Evolutionary conservation across 2,329 filamentous ascomycete genomes (phyloP).

Genomic region (Colletotrichum nymphaeae): DNA sequence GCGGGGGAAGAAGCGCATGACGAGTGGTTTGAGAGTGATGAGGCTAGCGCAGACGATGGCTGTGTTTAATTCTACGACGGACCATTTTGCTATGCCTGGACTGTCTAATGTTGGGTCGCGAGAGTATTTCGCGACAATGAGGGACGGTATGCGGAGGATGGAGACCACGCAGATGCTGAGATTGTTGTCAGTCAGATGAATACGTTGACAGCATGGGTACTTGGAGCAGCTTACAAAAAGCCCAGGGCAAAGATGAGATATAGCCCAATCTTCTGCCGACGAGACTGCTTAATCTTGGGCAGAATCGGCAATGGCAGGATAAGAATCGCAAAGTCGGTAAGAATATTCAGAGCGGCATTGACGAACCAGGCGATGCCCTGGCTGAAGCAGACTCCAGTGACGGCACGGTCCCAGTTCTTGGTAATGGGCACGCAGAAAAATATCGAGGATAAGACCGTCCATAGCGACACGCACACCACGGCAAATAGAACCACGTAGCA

Average conservation of each 20-base stretch:
- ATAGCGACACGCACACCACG: conserved; percentile 35
- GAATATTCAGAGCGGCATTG: conserved; percentile 39
- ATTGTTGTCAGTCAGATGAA: not conserved
- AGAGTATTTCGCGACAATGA: conserved; percentile 27
- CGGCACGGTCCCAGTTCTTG: conserved; percentile 35
- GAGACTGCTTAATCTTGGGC: conserved; percentile 36
- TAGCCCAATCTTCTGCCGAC: conserved; percentile 39
- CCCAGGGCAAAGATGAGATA: conserved; percentile 42
- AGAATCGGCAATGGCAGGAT: conserved; percentile 42
- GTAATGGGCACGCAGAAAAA: conserved; percentile 40
- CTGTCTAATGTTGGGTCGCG: conserved; percentile 39
- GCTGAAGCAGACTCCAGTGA: conserved; percentile 1
- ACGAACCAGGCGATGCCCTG: conserved; percentile 26
- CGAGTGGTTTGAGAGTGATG: conserved; percentile 41
- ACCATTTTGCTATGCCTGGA: conserved; percentile 40
- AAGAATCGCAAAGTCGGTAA: conserved; percentile 41
- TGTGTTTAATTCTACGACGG: conserved; percentile 41
- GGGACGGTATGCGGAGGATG: conserved; percentile 38
- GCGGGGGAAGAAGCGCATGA: conserved; percentile 43
- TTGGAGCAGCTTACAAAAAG: conserved; percentile 36
- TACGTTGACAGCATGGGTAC: no score
- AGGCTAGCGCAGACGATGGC: conserved; percentile 43
- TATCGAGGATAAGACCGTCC: conserved; percentile 34
- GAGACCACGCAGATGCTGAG: conserved; percentile 42
- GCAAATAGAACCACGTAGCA: conserved; percentile 33